These are phyloP conservation scores for Floccularia luteovirens DNA, from an alignment of 768 basidiomycete species.

Conservation along the genomic window DNA sequence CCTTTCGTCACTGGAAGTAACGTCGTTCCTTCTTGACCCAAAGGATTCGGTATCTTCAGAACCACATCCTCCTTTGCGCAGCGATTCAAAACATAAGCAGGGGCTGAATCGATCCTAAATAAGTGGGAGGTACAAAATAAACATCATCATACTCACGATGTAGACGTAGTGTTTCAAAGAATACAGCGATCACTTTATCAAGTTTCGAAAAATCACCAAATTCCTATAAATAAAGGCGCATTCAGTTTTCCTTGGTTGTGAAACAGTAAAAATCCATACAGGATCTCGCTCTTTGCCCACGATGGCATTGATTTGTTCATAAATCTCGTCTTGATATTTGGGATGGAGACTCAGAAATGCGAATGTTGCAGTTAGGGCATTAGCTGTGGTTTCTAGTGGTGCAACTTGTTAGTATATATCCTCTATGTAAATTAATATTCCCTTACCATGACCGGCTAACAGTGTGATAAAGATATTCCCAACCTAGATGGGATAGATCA, in stretches of 20 bases:
- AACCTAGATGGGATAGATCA: background rate
- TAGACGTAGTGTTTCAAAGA: constrained; percentile 37
- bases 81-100: constrained; percentile 16
- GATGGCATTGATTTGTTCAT: constrained; percentile 33
- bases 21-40: constrained; percentile 12
- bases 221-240: background rate
- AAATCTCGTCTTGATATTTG: constrained; percentile 41
- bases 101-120: background rate
- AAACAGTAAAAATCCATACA: no score
- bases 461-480: constrained; percentile 4
- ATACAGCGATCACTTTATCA: constrained; percentile 33
- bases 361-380: constrained; percentile 37
- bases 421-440: background rate
- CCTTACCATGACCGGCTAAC: constrained; percentile 4
- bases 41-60: constrained; percentile 30
- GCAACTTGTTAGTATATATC: background rate
- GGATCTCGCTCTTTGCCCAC: constrained; percentile 23
- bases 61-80: constrained; percentile 14
- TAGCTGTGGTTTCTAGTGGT: constrained; percentile 48
- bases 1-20: constrained; percentile 2
- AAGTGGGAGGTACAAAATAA: background rate
- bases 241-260: no score
- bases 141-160: constrained; percentile 27
- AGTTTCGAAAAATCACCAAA: constrained; percentile 34
- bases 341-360: constrained; percentile 36